Conservation (phyloP, 768 basidiomycete species). For the Rhodotorula paludigena region DNA sequence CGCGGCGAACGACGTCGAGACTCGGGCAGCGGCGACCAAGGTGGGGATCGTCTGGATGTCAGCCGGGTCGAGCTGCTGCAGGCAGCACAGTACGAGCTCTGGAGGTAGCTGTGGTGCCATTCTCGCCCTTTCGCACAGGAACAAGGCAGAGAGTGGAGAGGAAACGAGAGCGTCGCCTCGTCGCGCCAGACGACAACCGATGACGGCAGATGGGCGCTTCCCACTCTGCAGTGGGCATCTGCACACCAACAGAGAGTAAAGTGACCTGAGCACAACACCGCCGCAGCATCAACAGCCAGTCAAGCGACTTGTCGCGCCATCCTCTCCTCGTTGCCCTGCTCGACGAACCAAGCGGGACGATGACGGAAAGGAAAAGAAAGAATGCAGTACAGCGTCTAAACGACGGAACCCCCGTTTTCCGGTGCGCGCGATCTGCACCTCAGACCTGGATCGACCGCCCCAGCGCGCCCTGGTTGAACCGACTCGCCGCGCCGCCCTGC, state of each 20-base stretch:
- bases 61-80: not conserved
- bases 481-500: conserved; percentile 17
- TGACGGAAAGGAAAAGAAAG: not conserved
- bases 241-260: not conserved
- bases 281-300: no score
- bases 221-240: no score
- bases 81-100: conserved; percentile 15
- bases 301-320: no score
- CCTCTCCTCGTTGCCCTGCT: no score
- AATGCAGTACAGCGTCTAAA: conserved; percentile 3
- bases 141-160: not conserved
- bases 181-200: no score
- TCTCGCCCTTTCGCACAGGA: not conserved
- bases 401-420: no score
- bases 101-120: conserved; percentile 1
- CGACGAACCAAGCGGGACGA: not conserved
- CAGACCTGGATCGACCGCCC: conserved; percentile 34
- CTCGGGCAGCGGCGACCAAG: conserved; percentile 14
- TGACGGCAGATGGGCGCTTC: no score
- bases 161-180: no score
- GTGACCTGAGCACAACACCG: not conserved
- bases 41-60: conserved; percentile 6
- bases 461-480: conserved; percentile 33
- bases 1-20: not conserved
- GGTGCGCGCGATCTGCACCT: not conserved